phyloP scores from a whole-genome alignment of 2,329 filamentous ascomycete genomes.

The Xylaria sp. region DNA sequence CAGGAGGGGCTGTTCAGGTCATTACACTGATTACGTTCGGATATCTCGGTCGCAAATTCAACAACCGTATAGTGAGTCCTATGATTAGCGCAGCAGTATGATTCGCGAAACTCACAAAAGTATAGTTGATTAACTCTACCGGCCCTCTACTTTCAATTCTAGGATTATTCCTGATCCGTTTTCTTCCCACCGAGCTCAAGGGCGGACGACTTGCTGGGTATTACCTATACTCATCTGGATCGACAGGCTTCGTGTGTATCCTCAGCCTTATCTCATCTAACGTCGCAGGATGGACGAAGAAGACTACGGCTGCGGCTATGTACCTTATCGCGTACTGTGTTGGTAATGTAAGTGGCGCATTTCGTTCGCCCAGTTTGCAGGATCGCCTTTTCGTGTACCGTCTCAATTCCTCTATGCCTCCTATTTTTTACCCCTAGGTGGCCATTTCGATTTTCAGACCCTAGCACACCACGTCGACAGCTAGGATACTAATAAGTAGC shows the following conservation, averaged over 20 bases:
- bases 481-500: conserved; percentile 5
- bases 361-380: background rate
- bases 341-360: conserved; percentile 56
- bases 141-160: conserved; percentile 66
- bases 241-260: conserved; percentile 72
- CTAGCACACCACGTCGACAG: background rate
- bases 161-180: conserved; percentile 73
- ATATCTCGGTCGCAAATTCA: conserved; percentile 66
- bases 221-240: conserved; percentile 70
- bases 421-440: background rate
- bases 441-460: background rate
- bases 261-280: conserved; percentile 73
- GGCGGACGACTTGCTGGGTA: conserved; percentile 71
- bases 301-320: conserved; percentile 67
- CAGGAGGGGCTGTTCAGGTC: conserved; percentile 73
- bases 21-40: conserved; percentile 62
- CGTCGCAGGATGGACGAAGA: conserved; percentile 67
- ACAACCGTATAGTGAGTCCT: conserved; percentile 61
- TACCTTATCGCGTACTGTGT: conserved; percentile 63
- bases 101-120: conserved; percentile 26
- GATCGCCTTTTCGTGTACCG: background rate
- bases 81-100: conserved; percentile 9
- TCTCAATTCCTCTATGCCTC: background rate
- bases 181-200: conserved; percentile 67
- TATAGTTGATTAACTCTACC: conserved; percentile 60